Evolutionary conservation across 768 basidiomycete genomes (phyloP).

Genomic region (Lepiota brunneoincarnata): DNA sequence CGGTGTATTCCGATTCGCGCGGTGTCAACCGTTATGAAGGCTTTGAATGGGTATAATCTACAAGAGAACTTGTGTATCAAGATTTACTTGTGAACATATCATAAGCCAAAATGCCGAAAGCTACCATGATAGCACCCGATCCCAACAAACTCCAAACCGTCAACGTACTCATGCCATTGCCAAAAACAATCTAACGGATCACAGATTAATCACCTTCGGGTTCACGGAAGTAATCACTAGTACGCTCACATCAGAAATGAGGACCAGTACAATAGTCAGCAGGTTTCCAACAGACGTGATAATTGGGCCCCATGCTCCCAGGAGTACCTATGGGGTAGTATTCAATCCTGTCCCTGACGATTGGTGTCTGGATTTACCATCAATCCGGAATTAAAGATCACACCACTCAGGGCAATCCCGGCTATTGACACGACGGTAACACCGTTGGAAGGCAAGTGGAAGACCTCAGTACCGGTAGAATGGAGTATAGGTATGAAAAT

Average conservation of each 20-base stretch:
- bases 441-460: constrained; percentile 56
- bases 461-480: constrained; percentile 59
- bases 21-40: no score
- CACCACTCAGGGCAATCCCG: constrained; percentile 69
- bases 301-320: constrained; percentile 87
- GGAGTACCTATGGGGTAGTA: constrained; percentile 51
- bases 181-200: constrained; percentile 47
- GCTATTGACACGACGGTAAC: constrained; percentile 49
- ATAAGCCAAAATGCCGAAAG: constrained; percentile 77
- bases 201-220: constrained; percentile 1
- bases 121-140: constrained; percentile 73
- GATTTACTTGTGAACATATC: constrained; percentile 53
- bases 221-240: not conserved
- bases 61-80: constrained; percentile 11
- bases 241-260: constrained; percentile 64
- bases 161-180: constrained; percentile 56
- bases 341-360: constrained; percentile 8
- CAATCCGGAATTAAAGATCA: constrained; percentile 80
- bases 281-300: constrained; percentile 87
- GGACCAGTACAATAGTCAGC: constrained; percentile 91
- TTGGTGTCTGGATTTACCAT: constrained; percentile 53
- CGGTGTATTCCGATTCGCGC: no score
- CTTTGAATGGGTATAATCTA: not conserved
- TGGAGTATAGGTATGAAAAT: constrained; percentile 76
- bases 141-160: constrained; percentile 76